Evolutionary conservation across 768 basidiomycete species (phyloP), one percentile per base, ranked within the genome.

Genomic region (Tricholoma saponaceum): DNA sequence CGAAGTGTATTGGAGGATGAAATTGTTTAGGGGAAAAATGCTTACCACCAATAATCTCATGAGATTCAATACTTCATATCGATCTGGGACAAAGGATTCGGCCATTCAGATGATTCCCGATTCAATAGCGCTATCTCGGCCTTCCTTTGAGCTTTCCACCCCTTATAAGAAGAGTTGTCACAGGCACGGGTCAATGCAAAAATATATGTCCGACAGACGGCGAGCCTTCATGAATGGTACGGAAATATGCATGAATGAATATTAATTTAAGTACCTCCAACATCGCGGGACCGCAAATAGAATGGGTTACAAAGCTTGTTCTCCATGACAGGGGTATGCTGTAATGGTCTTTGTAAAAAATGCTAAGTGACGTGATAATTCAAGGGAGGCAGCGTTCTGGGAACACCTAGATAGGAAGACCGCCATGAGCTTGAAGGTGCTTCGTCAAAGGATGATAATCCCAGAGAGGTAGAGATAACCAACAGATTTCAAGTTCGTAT

Each of bases 381-480:
- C 56, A 59, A 1, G 60, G 50, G 12, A 65, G 67, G 39, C 63
- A 68, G 20, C 59, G 57, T 46, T 66, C 65, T 33, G 50, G 58
- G 52, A 54, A 59, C 20, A 65, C 64, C 5, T 23, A 32, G n/a
- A 32, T 32, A 3, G 55, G 39, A 47, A 33, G 25, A n/a, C 65
- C 64, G 64, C 18, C 59, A 52, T 44, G 63, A 58, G 32, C 64
- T 30, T 66, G 35, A 28, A 69, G 49, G 35, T 62, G 63, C 6
- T 63, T 59, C n/a, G 56, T 67, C 58, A 39, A 66, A 67, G 7
- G 58, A 54, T 23, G 66, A 62, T 54, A 69, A 32, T 49, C 64
- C 58, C n/a, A 65, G 65, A 1, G 66, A 67, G 7, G 58, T 57
- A 9, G 47, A 41, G 41, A 67, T 41, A 14, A 64, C n/a, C n/a